Evolutionary conservation across 2,329 filamentous ascomycete genomes (phyloP).

Genomic region (Chrysoporthe cubensis): DNA sequence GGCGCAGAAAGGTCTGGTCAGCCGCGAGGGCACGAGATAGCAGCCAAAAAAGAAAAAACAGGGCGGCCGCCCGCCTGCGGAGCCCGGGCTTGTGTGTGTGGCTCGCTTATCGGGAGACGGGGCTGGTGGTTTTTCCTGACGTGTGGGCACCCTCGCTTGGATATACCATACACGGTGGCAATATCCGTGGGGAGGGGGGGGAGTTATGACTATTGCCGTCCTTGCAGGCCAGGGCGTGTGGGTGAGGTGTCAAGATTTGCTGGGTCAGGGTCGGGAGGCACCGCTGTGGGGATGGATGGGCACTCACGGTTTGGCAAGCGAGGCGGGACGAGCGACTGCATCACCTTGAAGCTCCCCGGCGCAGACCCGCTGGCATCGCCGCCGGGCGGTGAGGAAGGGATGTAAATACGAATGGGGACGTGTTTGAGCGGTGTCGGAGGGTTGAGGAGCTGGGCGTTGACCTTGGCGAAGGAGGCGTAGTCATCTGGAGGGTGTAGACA

Average conservation of each 20-base stretch:
- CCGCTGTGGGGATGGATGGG: slow-evolving; percentile 4
- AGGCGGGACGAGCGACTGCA: slow-evolving; percentile 75
- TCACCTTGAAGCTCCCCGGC: slow-evolving; percentile 65
- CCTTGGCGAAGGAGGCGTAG: slow-evolving; percentile 69
- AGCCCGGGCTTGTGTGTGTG: not conserved
- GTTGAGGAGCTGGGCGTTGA: slow-evolving; percentile 78
- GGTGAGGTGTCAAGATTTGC: not conserved
- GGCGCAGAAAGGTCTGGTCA: not conserved
- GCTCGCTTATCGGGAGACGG: not conserved
- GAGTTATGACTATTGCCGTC: slow-evolving; percentile 19
- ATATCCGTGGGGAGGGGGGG: not conserved
- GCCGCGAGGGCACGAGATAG: not conserved
- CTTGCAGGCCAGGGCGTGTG: slow-evolving; percentile 54
- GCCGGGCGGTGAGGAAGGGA: slow-evolving; percentile 65
- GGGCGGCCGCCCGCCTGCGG: too few relatives aligned
- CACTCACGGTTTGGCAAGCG: slow-evolving; percentile 41
- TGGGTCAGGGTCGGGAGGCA: not conserved
- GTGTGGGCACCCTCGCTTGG: not conserved
- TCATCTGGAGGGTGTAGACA: slow-evolving; percentile 58
- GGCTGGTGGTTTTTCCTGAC: not conserved
- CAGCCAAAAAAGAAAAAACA: not conserved
- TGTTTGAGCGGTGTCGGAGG: slow-evolving; percentile 75
- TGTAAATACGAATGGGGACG: slow-evolving; percentile 86
- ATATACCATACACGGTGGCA: not conserved
- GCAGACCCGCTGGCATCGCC: slow-evolving; percentile 35